Conservation (phyloP, 2,329 filamentous ascomycete species). For the Diatrype stigma region DNA sequence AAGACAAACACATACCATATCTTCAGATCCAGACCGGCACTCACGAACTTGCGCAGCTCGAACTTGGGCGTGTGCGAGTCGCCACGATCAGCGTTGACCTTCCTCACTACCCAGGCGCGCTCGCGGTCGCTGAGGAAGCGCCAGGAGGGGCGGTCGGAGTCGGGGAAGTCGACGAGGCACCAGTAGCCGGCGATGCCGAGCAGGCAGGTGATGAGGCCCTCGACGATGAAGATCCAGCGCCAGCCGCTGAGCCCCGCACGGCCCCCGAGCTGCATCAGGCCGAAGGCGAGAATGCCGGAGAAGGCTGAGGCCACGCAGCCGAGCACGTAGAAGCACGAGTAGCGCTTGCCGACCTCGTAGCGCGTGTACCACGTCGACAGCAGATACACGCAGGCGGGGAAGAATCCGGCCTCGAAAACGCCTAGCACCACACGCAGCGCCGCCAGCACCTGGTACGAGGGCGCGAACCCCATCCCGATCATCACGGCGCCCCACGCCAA, state of each 20-base stretch:
- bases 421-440: constrained; percentile 41
- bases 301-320: constrained; percentile 24
- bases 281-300: constrained; percentile 21
- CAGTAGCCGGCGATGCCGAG: constrained; percentile 46
- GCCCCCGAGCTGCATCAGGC: constrained; percentile 37
- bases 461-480: constrained; percentile 14
- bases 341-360: constrained; percentile 61
- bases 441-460: constrained; percentile 9
- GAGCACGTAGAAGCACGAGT: constrained; percentile 26
- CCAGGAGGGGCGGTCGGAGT: constrained; percentile 47
- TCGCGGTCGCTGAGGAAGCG: constrained; percentile 50
- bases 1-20: no score
- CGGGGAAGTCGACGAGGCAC: constrained; percentile 61
- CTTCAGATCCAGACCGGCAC: no score
- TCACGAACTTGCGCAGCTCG: no score
- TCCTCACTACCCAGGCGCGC: constrained; percentile 46
- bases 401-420: constrained; percentile 52
- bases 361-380: constrained; percentile 65
- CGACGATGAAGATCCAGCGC: constrained; percentile 43
- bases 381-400: constrained; percentile 53
- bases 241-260: constrained; percentile 39
- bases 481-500: constrained; percentile 30
- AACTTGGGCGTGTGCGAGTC: constrained; percentile 32
- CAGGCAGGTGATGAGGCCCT: constrained; percentile 45
- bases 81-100: constrained; percentile 54